phyloP scores from a whole-genome alignment of 106 monocot species.

The Phalaenopsis aphrodite region DNA sequence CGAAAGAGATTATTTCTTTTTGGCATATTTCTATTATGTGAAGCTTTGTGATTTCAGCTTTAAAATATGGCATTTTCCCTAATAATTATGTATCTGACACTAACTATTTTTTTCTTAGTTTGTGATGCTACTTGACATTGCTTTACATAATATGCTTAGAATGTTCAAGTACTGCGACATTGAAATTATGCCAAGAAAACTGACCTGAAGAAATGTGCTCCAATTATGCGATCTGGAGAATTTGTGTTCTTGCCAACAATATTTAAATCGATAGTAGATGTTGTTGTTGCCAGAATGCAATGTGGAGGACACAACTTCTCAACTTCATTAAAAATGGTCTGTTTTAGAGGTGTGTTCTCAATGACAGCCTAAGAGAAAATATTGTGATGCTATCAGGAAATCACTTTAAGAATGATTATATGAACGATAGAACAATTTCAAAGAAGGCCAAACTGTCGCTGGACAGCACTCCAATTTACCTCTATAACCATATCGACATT shows the following conservation, averaged over 20 bases:
- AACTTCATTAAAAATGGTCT: constrained; percentile 81
- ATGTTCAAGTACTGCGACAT: no score
- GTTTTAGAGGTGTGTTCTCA: constrained; percentile 74
- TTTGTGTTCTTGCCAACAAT: constrained; percentile 71
- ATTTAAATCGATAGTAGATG: constrained; percentile 89
- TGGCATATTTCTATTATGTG: no score
- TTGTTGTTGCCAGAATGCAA: constrained; percentile 86
- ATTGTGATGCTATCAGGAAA: neutral
- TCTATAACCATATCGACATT: constrained; percentile 91
- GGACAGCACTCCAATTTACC: constrained; percentile 24
- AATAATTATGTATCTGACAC: no score
- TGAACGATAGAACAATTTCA: neutral
- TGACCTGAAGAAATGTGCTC: constrained; percentile 98
- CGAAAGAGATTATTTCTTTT: no score
- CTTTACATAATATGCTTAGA: no score
- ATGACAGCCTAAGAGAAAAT: constrained; percentile 56
- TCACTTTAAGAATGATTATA: neutral
- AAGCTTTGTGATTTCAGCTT: no score
- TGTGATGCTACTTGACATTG: no score
- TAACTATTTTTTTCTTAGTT: no score
- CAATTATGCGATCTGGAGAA: constrained; percentile 85
- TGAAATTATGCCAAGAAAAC: neutral
- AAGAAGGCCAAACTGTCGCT: neutral
- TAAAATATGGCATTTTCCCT: no score
- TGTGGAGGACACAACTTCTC: constrained; percentile 60